phyloP scores from a whole-genome alignment of 306 rosid genomes.

The Inga oerstediana region DNA sequence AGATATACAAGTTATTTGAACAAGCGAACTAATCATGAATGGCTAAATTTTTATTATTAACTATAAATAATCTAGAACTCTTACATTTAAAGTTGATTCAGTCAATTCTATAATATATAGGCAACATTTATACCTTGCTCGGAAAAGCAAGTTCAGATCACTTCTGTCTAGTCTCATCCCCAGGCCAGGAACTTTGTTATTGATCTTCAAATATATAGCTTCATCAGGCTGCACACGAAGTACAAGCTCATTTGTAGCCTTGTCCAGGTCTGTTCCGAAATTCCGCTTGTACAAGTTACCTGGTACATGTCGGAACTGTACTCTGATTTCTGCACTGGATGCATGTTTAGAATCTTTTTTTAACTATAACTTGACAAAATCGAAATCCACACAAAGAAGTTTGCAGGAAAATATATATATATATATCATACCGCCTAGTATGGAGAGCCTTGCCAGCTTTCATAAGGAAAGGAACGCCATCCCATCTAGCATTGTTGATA shows the following conservation, averaged over 20 bases:
- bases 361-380: conserved; percentile 2
- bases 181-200: conserved; percentile 96
- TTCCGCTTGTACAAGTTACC: conserved; percentile 90
- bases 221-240: conserved; percentile 98
- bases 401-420: neutral
- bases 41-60: neutral
- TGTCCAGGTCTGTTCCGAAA: conserved; percentile 88
- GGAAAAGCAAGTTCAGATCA: conserved; percentile 83
- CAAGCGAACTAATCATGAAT: neutral
- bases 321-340: conserved; percentile 97
- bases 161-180: conserved; percentile 97
- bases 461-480: conserved; percentile 97
- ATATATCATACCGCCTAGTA: conserved; percentile 61
- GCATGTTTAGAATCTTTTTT: conserved; percentile 29
- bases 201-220: conserved; percentile 94
- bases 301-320: conserved; percentile 95
- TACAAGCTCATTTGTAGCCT: conserved; percentile 95
- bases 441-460: conserved; percentile 98
- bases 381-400: neutral
- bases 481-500: conserved; percentile 95
- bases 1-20: conserved; percentile 3
- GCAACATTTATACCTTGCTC: conserved; percentile 63
- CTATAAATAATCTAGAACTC: neutral
- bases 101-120: conserved; percentile 10
- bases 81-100: conserved; percentile 17